Base-by-base conservation (phyloP, 768 basidiomycete genomes). In the Suillus placidus region DNA sequence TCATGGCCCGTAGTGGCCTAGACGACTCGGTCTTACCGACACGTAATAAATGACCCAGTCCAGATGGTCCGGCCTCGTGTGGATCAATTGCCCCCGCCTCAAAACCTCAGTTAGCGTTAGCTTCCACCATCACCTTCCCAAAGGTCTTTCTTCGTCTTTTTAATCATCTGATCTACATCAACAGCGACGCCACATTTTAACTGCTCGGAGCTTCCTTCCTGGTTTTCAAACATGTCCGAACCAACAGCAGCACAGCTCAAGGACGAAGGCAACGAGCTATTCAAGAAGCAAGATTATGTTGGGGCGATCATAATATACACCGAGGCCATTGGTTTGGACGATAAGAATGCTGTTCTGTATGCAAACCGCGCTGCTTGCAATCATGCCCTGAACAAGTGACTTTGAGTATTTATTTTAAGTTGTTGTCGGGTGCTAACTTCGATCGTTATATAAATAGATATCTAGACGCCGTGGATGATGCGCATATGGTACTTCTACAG, bases 311-410 rank as follows among this genome's bases (percentile, higher is more conserved):
- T 71, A 8, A 82, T 81, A 63, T 84, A 82, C 67, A 73, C 79
- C 2, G 75, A 79, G 56, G 83, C 82, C 12, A 82, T 84, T 67
- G 73, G 74, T 58, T 71, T 74, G 63, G 76, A 80, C 42, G 75
- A 75, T 10, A 69, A 71, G 23, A 81, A 82, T 67, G 79, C 82
- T 0, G 70, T 84, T 6, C 71, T 83, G 20, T 82, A 79, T 66
- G 77, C 79, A 30, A 85, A 84, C 69, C 80, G 83, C 18, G 81
- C 83, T 4, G 83, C 82, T n/a, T 77, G 77, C 60, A 71, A 71
- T 43, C 64, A 81, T 40, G 73, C 72, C 1, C 67, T 82, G 72
- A 78, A 79, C 64, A 76, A 74, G 82, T 81, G 42, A 49, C 4
- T 30, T 47, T 26, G 18, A 43, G 35, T 23, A 23, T 32, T 51